A percentile compares a stretch with the other conserved stretches of the same genome.
Evolutionary conservation across 768 basidiomycete genomes (phyloP).

Genomic region (Boletus pseudopeckii): DNA sequence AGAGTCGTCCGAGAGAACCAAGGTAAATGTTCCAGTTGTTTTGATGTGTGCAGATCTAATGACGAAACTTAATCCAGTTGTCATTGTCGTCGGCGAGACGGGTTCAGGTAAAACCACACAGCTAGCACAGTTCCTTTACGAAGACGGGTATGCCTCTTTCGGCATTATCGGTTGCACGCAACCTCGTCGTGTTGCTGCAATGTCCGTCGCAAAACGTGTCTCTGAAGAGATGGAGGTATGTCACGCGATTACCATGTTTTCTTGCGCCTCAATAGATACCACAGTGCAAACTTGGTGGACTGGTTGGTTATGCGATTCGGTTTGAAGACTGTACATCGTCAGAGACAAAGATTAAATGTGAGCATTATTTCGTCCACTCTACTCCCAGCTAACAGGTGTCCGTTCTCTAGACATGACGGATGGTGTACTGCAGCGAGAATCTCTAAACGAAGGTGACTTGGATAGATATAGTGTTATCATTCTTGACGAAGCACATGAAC

Average conservation of each 20-base stretch:
- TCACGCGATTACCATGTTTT: conserved; percentile 1
- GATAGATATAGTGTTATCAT: conserved; percentile 97
- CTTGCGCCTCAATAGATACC: conserved; percentile 3
- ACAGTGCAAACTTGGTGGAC: conserved; percentile 83
- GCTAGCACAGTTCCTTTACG: conserved; percentile 90
- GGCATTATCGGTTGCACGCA: conserved; percentile 97
- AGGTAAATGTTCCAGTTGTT: conserved; percentile 45
- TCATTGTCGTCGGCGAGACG: conserved; percentile 98
- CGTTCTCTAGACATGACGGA: conserved; percentile 87
- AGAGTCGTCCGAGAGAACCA: conserved; percentile 90
- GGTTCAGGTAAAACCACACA: conserved; percentile 99
- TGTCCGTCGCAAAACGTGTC: conserved; percentile 99
- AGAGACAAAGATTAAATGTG: conserved; percentile 97
- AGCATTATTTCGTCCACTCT: conserved; percentile 23
- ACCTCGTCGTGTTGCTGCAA: conserved; percentile 96
- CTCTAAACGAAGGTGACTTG: conserved; percentile 96
- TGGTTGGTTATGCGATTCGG: conserved; percentile 96
- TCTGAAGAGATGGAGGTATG: conserved; percentile 98
- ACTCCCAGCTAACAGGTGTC: not conserved
- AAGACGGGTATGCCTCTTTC: conserved; percentile 89
- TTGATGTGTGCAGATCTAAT: not conserved
- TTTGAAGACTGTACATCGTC: conserved; percentile 96
- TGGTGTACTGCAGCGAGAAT: conserved; percentile 96
- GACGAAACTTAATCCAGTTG: conserved; percentile 46
- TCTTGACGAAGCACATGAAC: conserved; percentile 98